Evolutionary conservation across 805 yeast species (phyloP).

Genomic region (Debaryomyces hansenii): DNA sequence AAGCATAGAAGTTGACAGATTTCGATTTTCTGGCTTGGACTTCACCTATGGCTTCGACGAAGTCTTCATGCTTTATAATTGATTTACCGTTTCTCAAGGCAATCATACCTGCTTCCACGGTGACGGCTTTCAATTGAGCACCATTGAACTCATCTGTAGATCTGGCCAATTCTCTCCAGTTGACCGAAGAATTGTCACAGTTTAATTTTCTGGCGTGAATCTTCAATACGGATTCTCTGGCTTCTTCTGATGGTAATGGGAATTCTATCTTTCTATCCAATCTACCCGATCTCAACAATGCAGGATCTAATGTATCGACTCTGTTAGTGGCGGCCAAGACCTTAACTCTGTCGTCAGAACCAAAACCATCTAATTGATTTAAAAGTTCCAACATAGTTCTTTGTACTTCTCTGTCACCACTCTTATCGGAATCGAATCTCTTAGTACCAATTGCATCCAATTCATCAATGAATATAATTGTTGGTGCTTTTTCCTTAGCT

Average conservation of each 20-base stretch:
- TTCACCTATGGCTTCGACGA: constrained; percentile 96
- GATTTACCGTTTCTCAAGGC: constrained; percentile 94
- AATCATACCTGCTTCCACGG: constrained; percentile 99
- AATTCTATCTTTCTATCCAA: constrained; percentile 97
- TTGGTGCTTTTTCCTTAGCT: constrained; percentile 48
- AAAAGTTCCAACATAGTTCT: constrained; percentile 51
- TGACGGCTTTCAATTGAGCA: constrained; percentile 97
- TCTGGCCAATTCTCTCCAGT: constrained; percentile 98
- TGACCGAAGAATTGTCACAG: constrained; percentile 77
- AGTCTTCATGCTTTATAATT: constrained; percentile 92
- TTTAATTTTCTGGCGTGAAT: constrained; percentile 98
- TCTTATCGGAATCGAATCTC: constrained; percentile 45
- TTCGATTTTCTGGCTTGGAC: constrained; percentile 97
- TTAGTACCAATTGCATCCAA: constrained; percentile 49
- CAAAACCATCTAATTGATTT: constrained; percentile 82
- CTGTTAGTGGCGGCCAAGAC: constrained; percentile 98
- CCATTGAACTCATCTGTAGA: constrained; percentile 99
- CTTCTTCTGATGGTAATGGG: constrained; percentile 96
- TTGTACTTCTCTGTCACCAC: constrained; percentile 48
- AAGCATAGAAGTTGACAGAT: constrained; percentile 95
- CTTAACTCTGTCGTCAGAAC: constrained; percentile 94
- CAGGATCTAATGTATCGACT: constrained; percentile 98
- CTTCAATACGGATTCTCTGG: constrained; percentile 93
- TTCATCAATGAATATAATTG: constrained; percentile 47
- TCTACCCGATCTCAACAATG: constrained; percentile 94